Evolutionary conservation across 495 filamentous ascomycete species (phyloP).

Genomic region (Tuber brumale): DNA sequence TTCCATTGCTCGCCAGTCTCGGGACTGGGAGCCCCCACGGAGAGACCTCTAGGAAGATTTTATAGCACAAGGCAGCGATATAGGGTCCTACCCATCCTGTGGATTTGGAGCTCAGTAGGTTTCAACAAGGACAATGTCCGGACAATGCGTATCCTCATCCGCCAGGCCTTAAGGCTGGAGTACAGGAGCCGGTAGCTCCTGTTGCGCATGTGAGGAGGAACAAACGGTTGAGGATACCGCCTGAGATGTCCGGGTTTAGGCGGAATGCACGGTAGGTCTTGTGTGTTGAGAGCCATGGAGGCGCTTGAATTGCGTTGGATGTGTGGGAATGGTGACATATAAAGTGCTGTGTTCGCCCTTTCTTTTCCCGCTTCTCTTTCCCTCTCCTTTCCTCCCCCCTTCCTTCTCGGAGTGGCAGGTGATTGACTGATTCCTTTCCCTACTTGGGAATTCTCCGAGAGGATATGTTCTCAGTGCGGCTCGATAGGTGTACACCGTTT

Average conservation of each 20-base stretch:
- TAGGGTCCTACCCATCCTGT: too few species aligned
- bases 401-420: too few species aligned
- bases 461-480: neutral
- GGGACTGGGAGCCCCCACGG: too few species aligned
- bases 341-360: neutral
- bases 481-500: too few species aligned
- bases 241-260: neutral
- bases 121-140: too few species aligned
- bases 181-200: too few species aligned
- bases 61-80: neutral
- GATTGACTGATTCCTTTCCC: neutral
- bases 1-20: too few species aligned
- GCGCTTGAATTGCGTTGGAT: neutral
- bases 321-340: neutral
- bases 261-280: neutral
- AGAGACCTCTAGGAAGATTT: neutral
- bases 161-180: too few species aligned
- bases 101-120: too few species aligned
- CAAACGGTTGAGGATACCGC: too few species aligned
- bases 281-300: neutral
- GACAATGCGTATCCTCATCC: too few species aligned
- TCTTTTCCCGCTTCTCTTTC: neutral
- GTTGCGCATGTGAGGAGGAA: too few species aligned
- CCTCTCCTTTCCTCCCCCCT: neutral
- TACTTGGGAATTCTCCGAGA: neutral